Evolutionary conservation across 2,329 filamentous ascomycete genomes (phyloP).

Genomic region (Hypoxylon sp.): DNA sequence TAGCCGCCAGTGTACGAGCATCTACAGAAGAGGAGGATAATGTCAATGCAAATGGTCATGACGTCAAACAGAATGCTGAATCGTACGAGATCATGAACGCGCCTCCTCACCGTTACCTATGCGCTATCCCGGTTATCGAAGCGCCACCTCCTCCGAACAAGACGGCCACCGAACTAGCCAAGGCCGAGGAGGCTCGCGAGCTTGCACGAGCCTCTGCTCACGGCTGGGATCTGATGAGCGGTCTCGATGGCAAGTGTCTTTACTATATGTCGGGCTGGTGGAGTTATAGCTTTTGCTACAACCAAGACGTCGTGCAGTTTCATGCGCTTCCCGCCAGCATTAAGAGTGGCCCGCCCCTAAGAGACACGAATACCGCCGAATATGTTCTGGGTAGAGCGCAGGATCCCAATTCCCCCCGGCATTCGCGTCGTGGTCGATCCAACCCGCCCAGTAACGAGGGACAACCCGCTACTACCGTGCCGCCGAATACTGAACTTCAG

Average conservation of each 20-base stretch:
- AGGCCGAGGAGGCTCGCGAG: conserved; percentile 81
- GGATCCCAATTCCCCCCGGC: conserved; percentile 38
- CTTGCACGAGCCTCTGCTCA: conserved; percentile 77
- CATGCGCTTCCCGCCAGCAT: conserved; percentile 77
- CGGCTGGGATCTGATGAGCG: conserved; percentile 81
- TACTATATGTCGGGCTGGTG: conserved; percentile 90
- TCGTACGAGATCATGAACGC: conserved; percentile 80
- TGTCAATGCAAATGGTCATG: conserved; percentile 42
- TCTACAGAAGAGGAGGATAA: conserved; percentile 40
- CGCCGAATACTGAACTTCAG: conserved; percentile 71
- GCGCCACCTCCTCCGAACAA: conserved; percentile 65
- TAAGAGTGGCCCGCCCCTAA: conserved; percentile 76
- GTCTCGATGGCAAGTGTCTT: conserved; percentile 81
- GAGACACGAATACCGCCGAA: conserved; percentile 78
- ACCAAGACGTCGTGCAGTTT: conserved; percentile 86
- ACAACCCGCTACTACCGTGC: conserved; percentile 37
- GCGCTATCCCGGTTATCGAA: conserved; percentile 78
- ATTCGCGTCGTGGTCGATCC: conserved; percentile 38
- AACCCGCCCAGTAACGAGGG: conserved; percentile 31
- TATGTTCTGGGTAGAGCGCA: conserved; percentile 76
- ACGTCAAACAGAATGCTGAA: conserved; percentile 49
- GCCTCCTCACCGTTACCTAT: conserved; percentile 78
- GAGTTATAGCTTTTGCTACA: conserved; percentile 96
- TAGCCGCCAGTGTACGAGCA: conserved; percentile 38
- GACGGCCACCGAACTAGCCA: conserved; percentile 71